Percentiles rank a stretch among this genome's conserved stretches.
phyloP scores from a whole-genome alignment of 2,329 filamentous ascomycete species.

The Beauveria caledonica region DNA sequence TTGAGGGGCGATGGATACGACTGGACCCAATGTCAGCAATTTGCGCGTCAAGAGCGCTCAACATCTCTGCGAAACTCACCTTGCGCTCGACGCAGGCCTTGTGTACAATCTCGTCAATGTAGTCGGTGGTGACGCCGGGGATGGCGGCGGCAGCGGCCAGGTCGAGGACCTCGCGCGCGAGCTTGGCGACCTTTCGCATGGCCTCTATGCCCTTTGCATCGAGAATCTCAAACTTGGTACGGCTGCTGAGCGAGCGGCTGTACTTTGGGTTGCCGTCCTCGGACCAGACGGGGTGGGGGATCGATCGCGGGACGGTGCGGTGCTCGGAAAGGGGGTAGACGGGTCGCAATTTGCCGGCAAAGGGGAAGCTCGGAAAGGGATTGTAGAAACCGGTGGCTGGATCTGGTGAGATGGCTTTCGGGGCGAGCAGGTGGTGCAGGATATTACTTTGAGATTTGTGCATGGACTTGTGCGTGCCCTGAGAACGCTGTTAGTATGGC shows the following conservation, averaged over 20 bases:
- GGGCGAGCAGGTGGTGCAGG: constrained; percentile 65
- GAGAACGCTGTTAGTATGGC: constrained; percentile 10
- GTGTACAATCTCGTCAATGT: constrained; percentile 91
- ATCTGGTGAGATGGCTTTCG: constrained; percentile 82
- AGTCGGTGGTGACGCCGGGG: constrained; percentile 92
- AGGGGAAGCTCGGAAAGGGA: constrained; percentile 82
- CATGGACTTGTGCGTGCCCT: constrained; percentile 69
- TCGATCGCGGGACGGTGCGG: constrained; percentile 68
- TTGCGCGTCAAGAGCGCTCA: neutral
- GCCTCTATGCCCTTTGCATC: constrained; percentile 72
- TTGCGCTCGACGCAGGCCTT: constrained; percentile 89
- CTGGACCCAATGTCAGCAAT: constrained; percentile 36
- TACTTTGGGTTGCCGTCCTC: constrained; percentile 67
- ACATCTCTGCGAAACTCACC: constrained; percentile 44
- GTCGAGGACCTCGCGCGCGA: constrained; percentile 87
- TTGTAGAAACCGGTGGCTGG: constrained; percentile 86
- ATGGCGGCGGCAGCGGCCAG: constrained; percentile 74
- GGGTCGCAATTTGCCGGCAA: constrained; percentile 72
- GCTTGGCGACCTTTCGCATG: constrained; percentile 85
- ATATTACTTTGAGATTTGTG: constrained; percentile 67
- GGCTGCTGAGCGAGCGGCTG: constrained; percentile 51
- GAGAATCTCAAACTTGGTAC: constrained; percentile 76
- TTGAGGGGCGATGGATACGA: constrained; percentile 92
- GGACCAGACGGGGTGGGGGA: constrained; percentile 81
- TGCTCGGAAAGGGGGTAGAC: constrained; percentile 74